These are phyloP conservation scores for Candida golubevii DNA, from an alignment of 805 yeast genomes.

Conservation along the genomic window DNA sequence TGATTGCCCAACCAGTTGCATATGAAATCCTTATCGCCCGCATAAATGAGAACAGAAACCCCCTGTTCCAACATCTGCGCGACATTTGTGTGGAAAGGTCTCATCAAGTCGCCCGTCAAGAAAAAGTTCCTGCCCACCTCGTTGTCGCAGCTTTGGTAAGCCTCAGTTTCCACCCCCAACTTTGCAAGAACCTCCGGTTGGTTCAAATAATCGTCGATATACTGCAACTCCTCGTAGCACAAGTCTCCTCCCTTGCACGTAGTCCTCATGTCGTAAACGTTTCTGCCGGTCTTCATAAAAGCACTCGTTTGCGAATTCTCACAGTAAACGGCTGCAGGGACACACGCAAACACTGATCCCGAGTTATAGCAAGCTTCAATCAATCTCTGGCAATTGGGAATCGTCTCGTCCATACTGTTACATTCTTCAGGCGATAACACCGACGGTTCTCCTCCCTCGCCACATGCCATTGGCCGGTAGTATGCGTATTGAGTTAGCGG, in stretches of 20 bases:
- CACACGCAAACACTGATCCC: conserved; percentile 76
- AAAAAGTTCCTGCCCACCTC: conserved; percentile 75
- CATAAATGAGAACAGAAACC: conserved; percentile 79
- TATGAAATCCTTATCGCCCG: conserved; percentile 89
- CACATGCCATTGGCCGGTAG: conserved; percentile 87
- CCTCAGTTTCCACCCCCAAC: conserved; percentile 85
- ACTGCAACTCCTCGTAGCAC: conserved; percentile 74
- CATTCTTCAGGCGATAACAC: conserved; percentile 68
- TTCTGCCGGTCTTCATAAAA: conserved; percentile 64
- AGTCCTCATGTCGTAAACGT: conserved; percentile 83
- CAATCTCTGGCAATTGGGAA: conserved; percentile 71
- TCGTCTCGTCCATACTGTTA: conserved; percentile 51
- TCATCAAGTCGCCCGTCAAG: conserved; percentile 87
- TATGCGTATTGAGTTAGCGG: conserved; percentile 45
- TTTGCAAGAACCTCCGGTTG: conserved; percentile 71
- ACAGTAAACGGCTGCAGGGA: conserved; percentile 89
- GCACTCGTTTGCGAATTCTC: conserved; percentile 69
- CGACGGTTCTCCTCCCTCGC: conserved; percentile 76
- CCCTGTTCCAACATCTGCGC: conserved; percentile 56
- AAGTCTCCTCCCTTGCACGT: conserved; percentile 69
- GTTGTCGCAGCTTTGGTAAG: conserved; percentile 69
- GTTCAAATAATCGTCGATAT: conserved; percentile 77
- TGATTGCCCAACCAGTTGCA: conserved; percentile 91
- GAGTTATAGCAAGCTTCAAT: conserved; percentile 74
- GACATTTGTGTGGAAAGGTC: conserved; percentile 78